These are phyloP conservation scores for Diaporthe humulicola DNA, from an alignment of 2,329 filamentous ascomycete genomes.

Conservation along the genomic window DNA sequence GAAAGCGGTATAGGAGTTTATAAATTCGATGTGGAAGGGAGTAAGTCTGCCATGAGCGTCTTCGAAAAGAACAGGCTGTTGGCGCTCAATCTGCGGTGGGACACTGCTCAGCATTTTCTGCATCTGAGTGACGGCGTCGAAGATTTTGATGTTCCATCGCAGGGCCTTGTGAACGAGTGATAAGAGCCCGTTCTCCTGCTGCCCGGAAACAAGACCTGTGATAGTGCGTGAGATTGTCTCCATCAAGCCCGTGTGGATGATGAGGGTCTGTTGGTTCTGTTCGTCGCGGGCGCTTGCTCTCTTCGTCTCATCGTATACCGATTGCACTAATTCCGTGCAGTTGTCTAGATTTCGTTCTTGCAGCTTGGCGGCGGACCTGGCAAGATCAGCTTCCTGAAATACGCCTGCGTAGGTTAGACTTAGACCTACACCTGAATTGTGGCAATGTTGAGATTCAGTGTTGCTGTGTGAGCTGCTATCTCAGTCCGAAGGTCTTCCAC, in stretches of 20 bases:
- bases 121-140: background rate
- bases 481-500: constrained; percentile 13
- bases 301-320: background rate
- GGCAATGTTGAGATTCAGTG: constrained; percentile 6
- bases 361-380: background rate
- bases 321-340: background rate
- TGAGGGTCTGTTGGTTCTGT: background rate
- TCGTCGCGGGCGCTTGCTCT: background rate
- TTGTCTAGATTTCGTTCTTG: background rate
- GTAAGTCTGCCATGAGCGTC: constrained; percentile 5
- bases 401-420: background rate
- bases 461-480: constrained; percentile 6
- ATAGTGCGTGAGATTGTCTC: background rate
- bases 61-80: constrained; percentile 24
- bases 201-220: background rate
- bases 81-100: constrained; percentile 13
- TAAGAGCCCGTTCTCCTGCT: background rate
- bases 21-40: constrained; percentile 17
- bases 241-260: background rate
- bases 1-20: constrained; percentile 13
- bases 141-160: background rate
- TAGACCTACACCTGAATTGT: constrained; percentile 14
- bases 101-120: constrained; percentile 7
- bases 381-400: background rate
- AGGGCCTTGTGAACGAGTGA: background rate